Evolutionary conservation across 352 stramenopile species (phyloP), one percentile per base, ranked within the genome.

Genomic region (Phytophthora meadii): DNA sequence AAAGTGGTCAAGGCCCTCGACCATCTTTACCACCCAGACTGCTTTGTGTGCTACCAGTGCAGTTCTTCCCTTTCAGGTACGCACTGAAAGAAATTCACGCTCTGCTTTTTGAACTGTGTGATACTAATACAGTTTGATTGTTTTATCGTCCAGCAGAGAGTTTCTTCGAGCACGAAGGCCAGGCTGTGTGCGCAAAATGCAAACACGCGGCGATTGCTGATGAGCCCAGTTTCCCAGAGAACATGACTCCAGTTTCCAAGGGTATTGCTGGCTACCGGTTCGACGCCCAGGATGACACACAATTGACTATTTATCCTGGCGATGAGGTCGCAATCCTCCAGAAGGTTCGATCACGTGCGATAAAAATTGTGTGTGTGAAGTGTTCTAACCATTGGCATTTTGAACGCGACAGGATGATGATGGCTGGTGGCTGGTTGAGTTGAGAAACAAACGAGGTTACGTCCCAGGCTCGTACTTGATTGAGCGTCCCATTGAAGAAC

Each of bases 1-100:
- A 94, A 94, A 70, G 86, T 93, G 27, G 84, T 94, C 48, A 94
- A 94, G 64, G 86, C 86, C 11, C 65, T 94, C 19, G 84, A 94
- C 65, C 89, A 84, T 40, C 70, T 94, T n/a, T 94, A 93, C 65
- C 86, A 94, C 61, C 86, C 86, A 14, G 83, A 84, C 57, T 94
- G 86, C 54, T 94, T 94, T 54, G 82, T 94, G 11, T 94, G 86
- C 69, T 92, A 74, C 53, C 70, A 86, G 54, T 94, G 86, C 64
- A 92, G 72, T 39, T 66, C 84, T 25, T 92, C 86, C 9, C 79
- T 94, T 58, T 87, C 82, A 61, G 83, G 86, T 94, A 76, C 56
- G 49, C 39, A 32, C 6, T 14, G 14, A 49, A 39, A 42, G 6
- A 17, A 54, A 8, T 25, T 28, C 42, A 34, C 53, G 9, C 8